Evolutionary conservation across 2,329 filamentous ascomycete species (phyloP), one percentile per base, ranked within the genome.

Genomic region (Ceratocystiopsis sp.): DNA sequence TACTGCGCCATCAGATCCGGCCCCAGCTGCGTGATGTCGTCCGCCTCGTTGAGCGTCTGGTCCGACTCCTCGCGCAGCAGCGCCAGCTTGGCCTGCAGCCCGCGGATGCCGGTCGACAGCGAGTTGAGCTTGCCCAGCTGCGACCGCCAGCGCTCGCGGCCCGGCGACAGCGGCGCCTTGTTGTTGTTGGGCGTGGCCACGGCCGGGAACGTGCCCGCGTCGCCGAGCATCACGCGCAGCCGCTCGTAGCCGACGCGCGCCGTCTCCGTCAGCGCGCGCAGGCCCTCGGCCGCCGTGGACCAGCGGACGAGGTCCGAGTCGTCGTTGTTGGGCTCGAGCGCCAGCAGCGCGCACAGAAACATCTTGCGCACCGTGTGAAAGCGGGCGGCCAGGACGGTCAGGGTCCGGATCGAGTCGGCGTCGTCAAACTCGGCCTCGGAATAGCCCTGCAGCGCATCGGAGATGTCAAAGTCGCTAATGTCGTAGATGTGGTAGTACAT

Each of bases 401-500:
- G 66, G 2, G 78, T 78, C 46, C 86, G 81, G 25, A 89, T 57
- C n/a, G 80, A 83, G 53, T 86, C 80, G 18, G 70, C 60, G 48
- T 93, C 83, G 40, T 93, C 84, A 46, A 80, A 73, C 39, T 81
- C 73, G n/a, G 67, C 62, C 37, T 75, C 71, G n/a, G 43, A 17
- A 45, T 80, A 78, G 1, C 75, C 75, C 37, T 69, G 63, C 50
- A 78, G 69, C n/a, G 79, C 74, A 52, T 84, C 80, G 17, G 73
- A 69, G 34, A 84, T 73, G 56, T 87, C 82, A 45, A 78, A 72
- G 45, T 79, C 71, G 48, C 74, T 82, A 47, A 89, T 75, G 50
- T 87, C 83, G 56, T 89, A 87, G 47, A 89, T 81, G 55, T 96
- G 89, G 53, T 91, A 83, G 57, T 94, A 93, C 60, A 86, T 91